A percentile compares a stretch with the other conserved stretches of the same genome.
Conservation (phyloP, 1,284 basidiomycete species). For the Fomitopsis schrenkii region DNA sequence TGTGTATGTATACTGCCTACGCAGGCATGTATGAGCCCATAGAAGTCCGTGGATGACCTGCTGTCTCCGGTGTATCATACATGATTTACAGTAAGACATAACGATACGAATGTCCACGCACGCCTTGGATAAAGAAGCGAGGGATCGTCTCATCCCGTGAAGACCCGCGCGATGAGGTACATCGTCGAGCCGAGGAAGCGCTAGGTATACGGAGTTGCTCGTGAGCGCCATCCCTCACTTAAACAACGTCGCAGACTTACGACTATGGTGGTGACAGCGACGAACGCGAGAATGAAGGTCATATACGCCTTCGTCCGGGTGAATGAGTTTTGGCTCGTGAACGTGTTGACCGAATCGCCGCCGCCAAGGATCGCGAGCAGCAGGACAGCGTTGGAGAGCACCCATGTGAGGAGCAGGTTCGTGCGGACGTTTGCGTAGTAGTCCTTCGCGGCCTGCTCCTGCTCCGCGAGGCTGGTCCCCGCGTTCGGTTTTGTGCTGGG, state of each 20-base stretch:
- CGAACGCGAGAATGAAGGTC: constrained; percentile 76
- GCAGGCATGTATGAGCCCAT: neutral
- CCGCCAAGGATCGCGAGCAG: constrained; percentile 73
- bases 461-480: constrained; percentile 45
- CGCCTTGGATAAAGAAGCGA: neutral
- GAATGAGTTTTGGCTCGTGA: constrained; percentile 46
- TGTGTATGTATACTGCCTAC: neutral
- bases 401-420: constrained; percentile 85
- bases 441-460: constrained; percentile 77
- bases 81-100: constrained; percentile 3
- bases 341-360: constrained; percentile 57
- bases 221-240: neutral
- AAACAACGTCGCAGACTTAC: constrained; percentile 26
- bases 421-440: constrained; percentile 91
- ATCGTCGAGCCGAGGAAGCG: constrained; percentile 62
- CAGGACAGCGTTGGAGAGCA: constrained; percentile 79
- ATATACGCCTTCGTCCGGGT: constrained; percentile 72
- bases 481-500: constrained; percentile 37
- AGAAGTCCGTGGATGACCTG: neutral
- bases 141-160: constrained; percentile 44
- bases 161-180: constrained; percentile 59
- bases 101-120: neutral
- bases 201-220: constrained; percentile 17
- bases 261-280: constrained; percentile 70
- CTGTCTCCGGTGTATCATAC: neutral